Evolutionary conservation across 176 grass and related monocot species (phyloP), one percentile per base, ranked within the genome.

Genomic region (Triticum timopheevii): DNA sequence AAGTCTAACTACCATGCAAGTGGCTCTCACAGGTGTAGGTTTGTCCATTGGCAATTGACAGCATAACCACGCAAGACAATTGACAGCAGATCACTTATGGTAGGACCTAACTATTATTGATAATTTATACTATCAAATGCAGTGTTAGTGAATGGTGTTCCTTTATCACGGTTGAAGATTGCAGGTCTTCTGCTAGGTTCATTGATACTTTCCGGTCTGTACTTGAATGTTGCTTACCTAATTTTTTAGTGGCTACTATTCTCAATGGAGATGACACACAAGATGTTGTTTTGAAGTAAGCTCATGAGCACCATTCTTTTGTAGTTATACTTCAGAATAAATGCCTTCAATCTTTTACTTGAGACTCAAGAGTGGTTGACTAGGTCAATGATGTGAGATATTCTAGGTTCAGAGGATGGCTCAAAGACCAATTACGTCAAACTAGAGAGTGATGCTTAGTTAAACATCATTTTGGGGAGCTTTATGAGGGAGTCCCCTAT

Each of bases 381-480:
- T 72, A 98, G 93, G 34, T 91, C 90, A 10, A 94, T 90, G 74
- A 84, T 98, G 64, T 98, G 96, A 76, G 93, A 98, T 82, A 92
- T 98, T 89, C 79, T 90, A 91, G 88, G 81, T 77, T 80, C 86
- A 33, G 89, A 83, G 50, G 92, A 92, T 58, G 92, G 82, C 50
- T 91, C 90, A 73, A 98, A 83, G 82, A 81, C 95, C 20, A 92
- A 93, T 74, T 98, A 98, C 82, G 94, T 98, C 65, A 98, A 95
- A 91, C 82, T 98, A 79, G 95, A 91, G 89, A 93, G 44, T 98
- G 39, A 42, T 42, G 39, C 39, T 42, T 42, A 42, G 39, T 42
- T 42, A 42, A 42, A 10, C 39, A 42, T 42, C 39, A 42, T 42
- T 42, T 42, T 42, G 39, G 39, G 39, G 39, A 42, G 39, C 8